phyloP scores from a whole-genome alignment of 2,329 filamentous ascomycete species.

The Trichocomaceae sp. region DNA sequence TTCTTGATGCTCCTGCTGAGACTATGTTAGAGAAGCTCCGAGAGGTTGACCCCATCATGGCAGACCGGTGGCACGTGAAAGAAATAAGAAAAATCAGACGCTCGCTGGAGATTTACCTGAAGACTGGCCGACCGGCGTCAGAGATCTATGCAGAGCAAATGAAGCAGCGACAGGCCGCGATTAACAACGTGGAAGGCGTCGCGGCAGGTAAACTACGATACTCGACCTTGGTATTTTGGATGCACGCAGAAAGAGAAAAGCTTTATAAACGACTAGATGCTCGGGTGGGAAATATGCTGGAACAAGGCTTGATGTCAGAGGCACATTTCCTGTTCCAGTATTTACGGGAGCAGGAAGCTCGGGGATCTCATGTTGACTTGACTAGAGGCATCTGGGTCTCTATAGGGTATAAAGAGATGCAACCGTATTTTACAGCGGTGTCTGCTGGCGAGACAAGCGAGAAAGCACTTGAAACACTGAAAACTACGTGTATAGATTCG shows the following conservation, averaged over 20 bases:
- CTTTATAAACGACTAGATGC: conserved; percentile 65
- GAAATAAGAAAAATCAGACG: conserved; percentile 83
- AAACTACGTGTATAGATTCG: conserved; percentile 57
- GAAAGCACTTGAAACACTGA: conserved; percentile 50
- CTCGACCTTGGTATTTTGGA: conserved; percentile 72
- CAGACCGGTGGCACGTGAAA: conserved; percentile 85
- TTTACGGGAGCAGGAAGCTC: conserved; percentile 37
- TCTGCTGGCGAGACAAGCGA: conserved; percentile 20
- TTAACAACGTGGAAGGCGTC: conserved; percentile 17
- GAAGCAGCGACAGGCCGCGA: conserved; percentile 19
- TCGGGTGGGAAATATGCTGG: conserved; percentile 79
- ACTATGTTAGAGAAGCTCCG: conserved; percentile 65
- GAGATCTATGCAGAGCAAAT: conserved; percentile 80
- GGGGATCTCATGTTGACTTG: conserved; percentile 57
- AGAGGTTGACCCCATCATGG: conserved; percentile 84
- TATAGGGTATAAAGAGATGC: conserved; percentile 91
- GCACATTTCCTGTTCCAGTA: conserved; percentile 49
- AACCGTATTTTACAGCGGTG: conserved; percentile 57
- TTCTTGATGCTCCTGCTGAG: conserved; percentile 65
- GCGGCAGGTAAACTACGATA: conserved; percentile 40
- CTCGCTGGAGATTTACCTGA: conserved; percentile 82
- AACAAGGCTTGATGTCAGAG: conserved; percentile 57
- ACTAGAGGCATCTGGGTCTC: conserved; percentile 90
- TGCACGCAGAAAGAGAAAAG: conserved; percentile 64
- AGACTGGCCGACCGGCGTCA: conserved; percentile 73